phyloP scores from a whole-genome alignment of 2,329 filamentous ascomycete species.

The Phialemoniopsis sp. region DNA sequence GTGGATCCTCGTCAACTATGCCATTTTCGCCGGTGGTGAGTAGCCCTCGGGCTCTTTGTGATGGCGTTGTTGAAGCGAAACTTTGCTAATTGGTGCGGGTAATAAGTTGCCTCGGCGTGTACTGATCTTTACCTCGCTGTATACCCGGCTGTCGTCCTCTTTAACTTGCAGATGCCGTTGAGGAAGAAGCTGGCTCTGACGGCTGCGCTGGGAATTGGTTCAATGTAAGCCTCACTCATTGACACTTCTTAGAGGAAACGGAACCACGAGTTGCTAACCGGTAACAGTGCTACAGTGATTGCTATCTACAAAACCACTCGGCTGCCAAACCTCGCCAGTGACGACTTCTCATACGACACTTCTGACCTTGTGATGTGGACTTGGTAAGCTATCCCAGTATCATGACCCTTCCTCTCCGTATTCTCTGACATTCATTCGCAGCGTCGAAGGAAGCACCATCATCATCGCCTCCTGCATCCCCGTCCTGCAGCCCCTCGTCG shows the following conservation, averaged over 20 bases:
- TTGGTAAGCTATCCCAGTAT: constrained; percentile 20
- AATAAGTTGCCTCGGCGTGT: constrained; percentile 24
- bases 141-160: constrained; percentile 32
- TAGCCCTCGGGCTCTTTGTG: constrained; percentile 15
- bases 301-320: constrained; percentile 25
- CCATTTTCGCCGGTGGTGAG: constrained; percentile 32
- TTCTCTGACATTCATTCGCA: constrained; percentile 1
- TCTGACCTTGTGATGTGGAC: constrained; percentile 41
- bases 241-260: not conserved
- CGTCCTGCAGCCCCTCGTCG: constrained; percentile 24
- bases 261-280: not conserved
- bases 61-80: not conserved
- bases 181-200: constrained; percentile 34
- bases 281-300: constrained; percentile 16
- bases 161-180: constrained; percentile 26
- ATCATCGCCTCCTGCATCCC: constrained; percentile 30
- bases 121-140: constrained; percentile 37
- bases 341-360: constrained; percentile 27
- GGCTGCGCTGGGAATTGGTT: constrained; percentile 31
- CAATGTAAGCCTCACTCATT: constrained; percentile 19
- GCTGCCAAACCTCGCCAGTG: constrained; percentile 16
- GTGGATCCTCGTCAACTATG: constrained; percentile 30
- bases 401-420: not conserved
- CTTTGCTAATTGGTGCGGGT: not conserved
- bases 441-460: constrained; percentile 25